A percentile compares a stretch with the other conserved stretches of the same genome.
These are phyloP conservation scores for Tagetes patula DNA, from an alignment of 129 eudicot species.

Conservation along the genomic window DNA sequence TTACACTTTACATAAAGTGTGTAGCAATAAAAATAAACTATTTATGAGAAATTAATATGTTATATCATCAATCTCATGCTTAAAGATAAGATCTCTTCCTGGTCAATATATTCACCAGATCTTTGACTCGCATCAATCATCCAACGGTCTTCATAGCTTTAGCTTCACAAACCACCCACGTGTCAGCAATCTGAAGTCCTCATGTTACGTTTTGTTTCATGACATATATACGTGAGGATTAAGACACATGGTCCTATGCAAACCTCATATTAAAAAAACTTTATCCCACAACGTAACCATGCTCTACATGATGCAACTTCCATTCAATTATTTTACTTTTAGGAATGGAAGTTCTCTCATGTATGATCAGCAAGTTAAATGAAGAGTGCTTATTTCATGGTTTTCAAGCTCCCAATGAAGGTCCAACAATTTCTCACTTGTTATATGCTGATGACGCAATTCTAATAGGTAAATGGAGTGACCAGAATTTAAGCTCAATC, in stretches of 20 bases:
- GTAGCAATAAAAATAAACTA: not conserved
- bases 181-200: conserved; percentile 14
- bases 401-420: too few species aligned
- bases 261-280: conserved; percentile 18
- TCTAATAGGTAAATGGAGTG: too few species aligned
- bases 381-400: too few species aligned
- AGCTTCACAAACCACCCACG: conserved; percentile 26
- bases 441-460: too few species aligned
- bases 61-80: not conserved
- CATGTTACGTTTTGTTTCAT: conserved; percentile 30
- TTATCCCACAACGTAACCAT: not conserved
- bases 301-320: not conserved
- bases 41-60: not conserved
- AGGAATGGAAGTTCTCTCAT: too few species aligned
- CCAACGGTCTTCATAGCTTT: conserved; percentile 13
- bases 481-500: too few species aligned
- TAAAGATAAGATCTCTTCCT: conserved; percentile 4
- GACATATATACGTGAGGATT: not conserved
- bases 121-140: conserved; percentile 33
- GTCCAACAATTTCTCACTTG: too few species aligned
- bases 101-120: conserved; percentile 14
- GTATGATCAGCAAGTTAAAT: too few species aligned
- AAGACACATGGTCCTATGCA: conserved; percentile 24
- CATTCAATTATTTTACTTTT: not conserved
- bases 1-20: too few species aligned